A percentile compares a stretch with the other conserved stretches of the same genome.
These are phyloP conservation scores for Arthrobotrys entomopaga DNA, from an alignment of 2,329 filamentous ascomycete species.

Conservation along the genomic window DNA sequence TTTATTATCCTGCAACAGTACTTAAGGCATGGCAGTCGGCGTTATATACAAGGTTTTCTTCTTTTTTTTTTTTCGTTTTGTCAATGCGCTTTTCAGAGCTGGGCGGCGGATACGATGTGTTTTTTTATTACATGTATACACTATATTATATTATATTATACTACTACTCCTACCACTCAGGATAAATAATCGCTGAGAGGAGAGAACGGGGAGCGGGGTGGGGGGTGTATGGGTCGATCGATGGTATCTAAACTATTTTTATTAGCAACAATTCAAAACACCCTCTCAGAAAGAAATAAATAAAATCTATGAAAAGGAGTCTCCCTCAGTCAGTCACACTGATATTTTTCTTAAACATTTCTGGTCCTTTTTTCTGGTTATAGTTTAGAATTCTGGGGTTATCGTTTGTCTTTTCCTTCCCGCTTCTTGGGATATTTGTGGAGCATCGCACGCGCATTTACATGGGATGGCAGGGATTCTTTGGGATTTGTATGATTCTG, in stretches of 20 bases:
- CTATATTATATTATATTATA: slow-evolving; percentile 47
- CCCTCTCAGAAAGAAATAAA: not conserved
- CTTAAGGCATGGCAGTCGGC: slow-evolving; percentile 51
- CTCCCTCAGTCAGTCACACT: not conserved
- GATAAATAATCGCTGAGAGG: slow-evolving; percentile 18
- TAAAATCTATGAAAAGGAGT: slow-evolving; percentile 2
- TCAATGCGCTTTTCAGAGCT: slow-evolving; percentile 21
- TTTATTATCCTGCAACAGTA: not conserved
- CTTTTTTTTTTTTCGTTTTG: slow-evolving; percentile 28
- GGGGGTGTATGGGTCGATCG: too few species aligned
- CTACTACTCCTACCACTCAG: not conserved
- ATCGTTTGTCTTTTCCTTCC: too few species aligned
- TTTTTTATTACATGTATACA: slow-evolving; percentile 33
- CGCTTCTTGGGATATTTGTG: too few species aligned
- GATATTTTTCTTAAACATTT: not conserved
- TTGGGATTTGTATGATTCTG: too few species aligned
- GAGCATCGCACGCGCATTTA: too few species aligned
- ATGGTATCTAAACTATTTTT: too few species aligned
- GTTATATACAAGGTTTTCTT: slow-evolving; percentile 41
- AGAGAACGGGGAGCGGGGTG: not conserved
- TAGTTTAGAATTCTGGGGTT: too few species aligned
- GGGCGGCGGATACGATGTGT: slow-evolving; percentile 31
- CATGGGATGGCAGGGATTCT: too few species aligned
- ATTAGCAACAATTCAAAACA: not conserved
- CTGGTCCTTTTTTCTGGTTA: too few species aligned